Evolutionary conservation across 1,139 yeast species (phyloP), one percentile per base, ranked within the genome.

Genomic region (Scheffersomyces segobiensis): DNA sequence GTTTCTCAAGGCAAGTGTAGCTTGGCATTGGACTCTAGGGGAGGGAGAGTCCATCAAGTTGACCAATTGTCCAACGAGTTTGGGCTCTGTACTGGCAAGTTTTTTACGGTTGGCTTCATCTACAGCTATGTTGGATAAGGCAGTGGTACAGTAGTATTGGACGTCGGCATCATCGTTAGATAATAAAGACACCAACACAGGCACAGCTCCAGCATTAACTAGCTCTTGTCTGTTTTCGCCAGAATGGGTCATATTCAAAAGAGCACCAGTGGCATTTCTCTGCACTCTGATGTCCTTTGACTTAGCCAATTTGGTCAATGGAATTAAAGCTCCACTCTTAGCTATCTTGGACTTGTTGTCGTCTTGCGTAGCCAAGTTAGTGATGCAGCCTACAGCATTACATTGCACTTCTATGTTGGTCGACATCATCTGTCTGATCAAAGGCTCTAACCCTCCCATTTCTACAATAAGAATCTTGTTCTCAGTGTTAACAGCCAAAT

Each of bases 351-450:
- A 87, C 75, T 95, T 95, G 77, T 95, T 96, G 69, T 93, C 97
- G 75, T 95, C 99, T 75, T 92, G 97, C n/a, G 99, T 95, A 17
- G 99, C 99, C 74, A 95, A 84, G 72, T 95, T 95, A 49, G 99
- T 95, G 72, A 95, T 93, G 73, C 99, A 96, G 10, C 99, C 99
- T 58, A 96, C 99, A 3, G 99, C 99, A 71, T 95, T 95, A 75
- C 99, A 95, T 76, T 96, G 99, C 49, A 96, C 99, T 73, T 95
- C 99, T 61, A 95, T 96, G 69, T 96, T 95, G 59, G 96, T 87
- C 52, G 97, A 89, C 89, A 92, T 89, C 99, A 95, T 95, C 76
- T 96, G 99, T 73, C 96, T 88, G 67, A 95, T 95, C 56, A 95
- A 83, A 10, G 98, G 98, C 65, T 93, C 97, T 60, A 95, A 83